Evolutionary conservation across 257 asterid genomes (phyloP).

Genomic region (Coffea eugenioides): DNA sequence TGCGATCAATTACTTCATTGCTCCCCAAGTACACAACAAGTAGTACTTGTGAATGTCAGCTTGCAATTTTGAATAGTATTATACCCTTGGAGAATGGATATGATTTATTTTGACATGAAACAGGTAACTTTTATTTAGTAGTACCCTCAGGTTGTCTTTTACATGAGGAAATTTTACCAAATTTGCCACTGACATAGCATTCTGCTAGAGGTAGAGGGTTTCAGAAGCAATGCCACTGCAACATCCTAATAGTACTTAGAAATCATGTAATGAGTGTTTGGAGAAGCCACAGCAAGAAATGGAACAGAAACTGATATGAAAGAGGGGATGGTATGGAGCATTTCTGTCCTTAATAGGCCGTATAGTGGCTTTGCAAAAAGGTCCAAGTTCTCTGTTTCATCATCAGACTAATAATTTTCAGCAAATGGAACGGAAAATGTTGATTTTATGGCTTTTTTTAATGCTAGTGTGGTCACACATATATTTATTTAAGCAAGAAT

Average conservation of each 20-base stretch:
- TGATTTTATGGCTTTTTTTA: slow-evolving; percentile 18
- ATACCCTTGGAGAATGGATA: neutral
- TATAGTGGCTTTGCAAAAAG: slow-evolving; percentile 22
- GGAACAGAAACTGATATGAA: slow-evolving; percentile 20
- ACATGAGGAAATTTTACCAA: neutral
- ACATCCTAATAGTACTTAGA: slow-evolving; percentile 22
- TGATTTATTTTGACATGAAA: slow-evolving; percentile 3
- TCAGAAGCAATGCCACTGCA: slow-evolving; percentile 34
- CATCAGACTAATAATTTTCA: slow-evolving; percentile 35
- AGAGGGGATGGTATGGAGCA: slow-evolving; percentile 37
- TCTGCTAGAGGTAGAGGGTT: slow-evolving; percentile 17
- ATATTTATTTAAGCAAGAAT: slow-evolving; percentile 17
- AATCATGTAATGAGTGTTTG: slow-evolving; percentile 22
- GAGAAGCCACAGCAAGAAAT: slow-evolving; percentile 21
- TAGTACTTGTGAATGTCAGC: slow-evolving; percentile 24
- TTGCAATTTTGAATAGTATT: slow-evolving; percentile 7
- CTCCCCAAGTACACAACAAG: slow-evolving; percentile 33
- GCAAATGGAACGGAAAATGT: slow-evolving; percentile 29
- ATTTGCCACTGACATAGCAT: slow-evolving; percentile 12
- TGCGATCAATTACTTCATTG: slow-evolving; percentile 24
- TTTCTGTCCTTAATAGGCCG: slow-evolving; percentile 44
- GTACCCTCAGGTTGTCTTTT: slow-evolving; percentile 1
- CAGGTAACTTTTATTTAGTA: neutral
- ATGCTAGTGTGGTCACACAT: neutral
- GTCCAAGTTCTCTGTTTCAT: slow-evolving; percentile 40